Evolutionary conservation across 2,329 filamentous ascomycete species (phyloP), one percentile per base, ranked within the genome.

Genomic region (Dactylellina parvicollis): DNA sequence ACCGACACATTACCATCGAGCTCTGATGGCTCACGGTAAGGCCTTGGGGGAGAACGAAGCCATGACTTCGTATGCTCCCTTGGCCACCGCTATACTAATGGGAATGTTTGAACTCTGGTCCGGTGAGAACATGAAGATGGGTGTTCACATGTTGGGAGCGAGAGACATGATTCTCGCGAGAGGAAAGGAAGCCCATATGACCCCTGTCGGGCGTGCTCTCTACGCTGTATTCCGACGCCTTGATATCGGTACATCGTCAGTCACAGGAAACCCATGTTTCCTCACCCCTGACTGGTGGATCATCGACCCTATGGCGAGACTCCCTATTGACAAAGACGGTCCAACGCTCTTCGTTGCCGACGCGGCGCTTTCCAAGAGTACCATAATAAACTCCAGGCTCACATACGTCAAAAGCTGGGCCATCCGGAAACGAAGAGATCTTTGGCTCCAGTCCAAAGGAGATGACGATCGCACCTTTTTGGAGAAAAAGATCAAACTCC

Each of bases 111-210:
- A 77, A 74, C 56, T 77, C 50, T 77, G 76, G 76, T 76, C 76
- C 36, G 76, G 76, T n/a, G 76, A 77, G 62, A 76, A 77, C 28
- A 75, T 77, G 49, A 77, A 77, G 49, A 77, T 77, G 75, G 76
- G 76, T 34, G 76, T 77, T 16, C 76, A 77, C 44, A 77, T 77
- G 76, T 36, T 77, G n/a, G 76, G 76, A 49, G 76, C 76, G 30
- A 76, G 75, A 44, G 76, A 77, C 38, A 77, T 77, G 61, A 77
- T 77, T 71, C 49, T 76, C 9, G 75, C 75, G 9, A 75, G 76
- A 69, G 76, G 76, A 2, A 77, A 77, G 32, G 74, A 71, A 40
- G 76, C 76, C 8, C 75, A 77, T 55, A 76, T 77, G 76, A 77
- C 76, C 46, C 76, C 76, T 18, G 72, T 77, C 16, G 76, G 76